Base-by-base conservation (phyloP, 208 protist genomes). In the Crithidia fasciculata region DNA sequence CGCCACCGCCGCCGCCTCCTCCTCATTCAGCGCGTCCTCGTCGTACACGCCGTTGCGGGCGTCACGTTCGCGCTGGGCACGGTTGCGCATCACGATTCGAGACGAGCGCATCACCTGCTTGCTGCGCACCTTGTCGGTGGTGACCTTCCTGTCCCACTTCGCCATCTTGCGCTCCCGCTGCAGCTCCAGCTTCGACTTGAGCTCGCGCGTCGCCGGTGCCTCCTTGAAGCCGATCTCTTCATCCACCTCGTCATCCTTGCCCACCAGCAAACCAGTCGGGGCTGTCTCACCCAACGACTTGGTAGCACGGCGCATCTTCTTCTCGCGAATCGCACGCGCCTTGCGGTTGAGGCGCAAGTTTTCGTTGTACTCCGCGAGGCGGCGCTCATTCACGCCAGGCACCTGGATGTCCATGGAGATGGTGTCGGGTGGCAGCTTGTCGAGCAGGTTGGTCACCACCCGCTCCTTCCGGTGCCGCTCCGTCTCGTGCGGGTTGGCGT, bases 401-500 rank as follows among this genome's bases (percentile, higher is more conserved):
- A 96, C 76, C 72, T 95, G 89, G 54, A 96, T 90, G 63, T 96
- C 92, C 81, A 96, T 89, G 8, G 92, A 96, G 59, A 97, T 96
- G 28, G 89, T 96, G 70, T 97, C 94, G 13, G 94, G 92, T 9
- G 91, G 90, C n/a, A 98, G 83, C 84, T 98, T 98, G 74, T 98
- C 95, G 8, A 98, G 75, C 77, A 97, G 79, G 39, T 82, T 88
- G 9, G 78, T 66, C 18, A 98, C 92, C 3, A 95, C 91, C 15
- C 92, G 85, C 63, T 97, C 92, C 83, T 93, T 95, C 43, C 90
- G 77, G 70, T 97, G 93, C 12, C 89, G 84, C 81, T 95, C 89
- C 65, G 95, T 97, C 65, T 98, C 95, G 80, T 96, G 94, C 53
- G 95, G 95, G 82, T 98, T 97, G n/a, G 94, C 94, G 55, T 89